Base-by-base conservation (phyloP, 176 grass and related monocot genomes). In the Rhynchospora pubera region DNA sequence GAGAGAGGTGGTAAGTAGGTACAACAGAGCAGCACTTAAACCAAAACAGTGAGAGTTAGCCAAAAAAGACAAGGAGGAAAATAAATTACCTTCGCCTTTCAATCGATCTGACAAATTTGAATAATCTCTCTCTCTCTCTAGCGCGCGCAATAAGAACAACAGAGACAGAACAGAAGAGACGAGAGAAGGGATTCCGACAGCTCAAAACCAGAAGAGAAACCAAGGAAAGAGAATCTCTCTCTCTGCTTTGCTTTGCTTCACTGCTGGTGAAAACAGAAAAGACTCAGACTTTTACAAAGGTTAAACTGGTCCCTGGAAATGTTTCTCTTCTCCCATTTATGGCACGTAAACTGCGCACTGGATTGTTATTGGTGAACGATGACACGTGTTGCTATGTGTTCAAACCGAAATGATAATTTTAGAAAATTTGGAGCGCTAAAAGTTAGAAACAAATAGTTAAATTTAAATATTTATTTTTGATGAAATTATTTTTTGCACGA, bases 131-230 rank as follows among this genome's bases (percentile, higher is more conserved):
- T 6, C 39, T 26, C 13, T 5, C 78, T 14, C 8, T n/a, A n/a
- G n/a, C n/a, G n/a, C 46, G 12, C 23, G 22, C 61, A 65, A 67
- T 67, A 82, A 82, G 79, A 66, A 65, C 60, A 16, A 21, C 34
- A 63, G 78, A 80, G 78, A 44, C 34, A 61, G 26, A 28, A 28
- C 56, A 65, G 26, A 51, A 39, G 79, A 15, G 24, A 39, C 1
- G 34, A 58, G 24, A 58, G 56, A 24, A 79, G 22, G 79, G 42
- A 82, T 82, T 82, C 79, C 44, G 79, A 65, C 79, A 82, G 79
- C 79, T 82, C 79, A 82, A 39, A 82, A 67, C 79, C 79, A 67
- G 79, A 82, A 82, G 79, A 82, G 79, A 82, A 82, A 80, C 78
- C 13, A 55, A 23, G 34, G 52, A 80, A 80, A 80, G 78, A 80